These are phyloP conservation scores for Blastobotrys apis DNA, from an alignment of 1,139 yeast genomes.

Conservation along the genomic window DNA sequence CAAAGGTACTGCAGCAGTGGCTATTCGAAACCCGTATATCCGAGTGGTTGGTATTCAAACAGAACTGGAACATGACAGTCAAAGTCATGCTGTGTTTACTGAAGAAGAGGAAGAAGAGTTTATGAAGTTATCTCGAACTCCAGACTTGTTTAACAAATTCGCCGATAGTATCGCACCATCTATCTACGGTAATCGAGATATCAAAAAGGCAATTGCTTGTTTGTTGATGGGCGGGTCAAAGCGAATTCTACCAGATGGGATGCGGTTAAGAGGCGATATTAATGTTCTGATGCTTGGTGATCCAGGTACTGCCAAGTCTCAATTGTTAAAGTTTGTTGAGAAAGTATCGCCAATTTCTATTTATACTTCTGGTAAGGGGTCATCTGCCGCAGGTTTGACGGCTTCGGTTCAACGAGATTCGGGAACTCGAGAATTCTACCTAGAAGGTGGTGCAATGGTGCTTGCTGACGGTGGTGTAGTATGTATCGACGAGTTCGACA, in stretches of 20 bases:
- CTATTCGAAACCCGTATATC: slow-evolving; percentile 89
- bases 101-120: slow-evolving; percentile 96
- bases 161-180: slow-evolving; percentile 95
- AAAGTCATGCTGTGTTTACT: slow-evolving; percentile 64
- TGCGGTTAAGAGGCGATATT: slow-evolving; percentile 95
- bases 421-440: slow-evolving; percentile 79
- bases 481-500: slow-evolving; percentile 98
- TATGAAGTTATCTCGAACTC: slow-evolving; percentile 70
- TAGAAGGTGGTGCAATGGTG: slow-evolving; percentile 99
- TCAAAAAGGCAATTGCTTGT: slow-evolving; percentile 90
- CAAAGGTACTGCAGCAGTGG: slow-evolving; percentile 59
- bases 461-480: slow-evolving; percentile 99
- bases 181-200: slow-evolving; percentile 88
- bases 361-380: slow-evolving; percentile 97
- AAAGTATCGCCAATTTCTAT: slow-evolving; percentile 92
- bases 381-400: slow-evolving; percentile 98
- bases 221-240: slow-evolving; percentile 92
- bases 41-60: slow-evolving; percentile 83
- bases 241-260: slow-evolving; percentile 88
- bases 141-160: slow-evolving; percentile 77
- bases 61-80: slow-evolving; percentile 68
- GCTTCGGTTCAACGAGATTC: slow-evolving; percentile 96
- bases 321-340: slow-evolving; percentile 87
- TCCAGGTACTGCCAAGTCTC: slow-evolving; percentile 99
- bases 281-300: slow-evolving; percentile 92